Evolutionary conservation across 2,329 filamentous ascomycete genomes (phyloP).

Genomic region (Exophiala alcalophila): DNA sequence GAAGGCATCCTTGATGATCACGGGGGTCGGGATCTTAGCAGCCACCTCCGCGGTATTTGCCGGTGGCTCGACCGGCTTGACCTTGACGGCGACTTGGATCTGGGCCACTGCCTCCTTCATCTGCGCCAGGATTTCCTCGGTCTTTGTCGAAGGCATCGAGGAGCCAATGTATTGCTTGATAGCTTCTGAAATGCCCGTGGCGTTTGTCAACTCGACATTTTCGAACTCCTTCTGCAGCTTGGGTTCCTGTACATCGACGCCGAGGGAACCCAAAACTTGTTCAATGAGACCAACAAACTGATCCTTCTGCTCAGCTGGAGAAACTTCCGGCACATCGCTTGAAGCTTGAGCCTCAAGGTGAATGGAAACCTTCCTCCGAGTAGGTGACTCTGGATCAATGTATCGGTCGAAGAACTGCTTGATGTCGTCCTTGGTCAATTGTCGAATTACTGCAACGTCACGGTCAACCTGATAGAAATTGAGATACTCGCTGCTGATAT

Average conservation of each 20-base stretch:
- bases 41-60: constrained; percentile 34
- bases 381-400: constrained; percentile 70
- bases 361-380: constrained; percentile 77
- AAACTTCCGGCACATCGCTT: constrained; percentile 36
- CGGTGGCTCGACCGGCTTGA: constrained; percentile 36
- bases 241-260: constrained; percentile 42
- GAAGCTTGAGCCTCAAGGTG: constrained; percentile 74
- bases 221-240: constrained; percentile 39
- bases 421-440: constrained; percentile 75
- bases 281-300: constrained; percentile 44
- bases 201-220: constrained; percentile 48
- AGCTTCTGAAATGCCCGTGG: constrained; percentile 48
- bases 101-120: constrained; percentile 48
- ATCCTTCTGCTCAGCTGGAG: constrained; percentile 44
- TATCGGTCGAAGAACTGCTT: constrained; percentile 72
- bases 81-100: constrained; percentile 45
- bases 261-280: constrained; percentile 49
- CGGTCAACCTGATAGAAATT: constrained; percentile 81
- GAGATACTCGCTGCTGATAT: constrained; percentile 81
- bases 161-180: constrained; percentile 52
- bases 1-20: constrained; percentile 71
- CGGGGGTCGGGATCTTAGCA: constrained; percentile 48
- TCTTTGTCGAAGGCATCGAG: constrained; percentile 51
- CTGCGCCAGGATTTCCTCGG: constrained; percentile 49
- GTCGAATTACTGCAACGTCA: constrained; percentile 72